These are phyloP conservation scores for Pestalotiopsis sp. DNA, from an alignment of 2,329 filamentous ascomycete species.

Conservation along the genomic window DNA sequence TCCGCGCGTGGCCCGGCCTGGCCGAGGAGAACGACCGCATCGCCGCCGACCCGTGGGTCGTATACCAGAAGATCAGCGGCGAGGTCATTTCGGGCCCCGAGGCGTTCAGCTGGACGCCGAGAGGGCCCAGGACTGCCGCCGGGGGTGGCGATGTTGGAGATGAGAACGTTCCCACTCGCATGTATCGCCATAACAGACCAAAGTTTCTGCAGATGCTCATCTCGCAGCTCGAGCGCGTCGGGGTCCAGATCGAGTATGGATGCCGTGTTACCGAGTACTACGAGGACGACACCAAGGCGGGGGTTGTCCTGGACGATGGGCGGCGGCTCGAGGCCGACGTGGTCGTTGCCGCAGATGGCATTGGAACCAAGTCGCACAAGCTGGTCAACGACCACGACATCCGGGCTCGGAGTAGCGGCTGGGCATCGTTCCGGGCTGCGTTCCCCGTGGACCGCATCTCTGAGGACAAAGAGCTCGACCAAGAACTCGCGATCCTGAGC, in stretches of 20 bases:
- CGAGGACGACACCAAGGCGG: conserved; percentile 10
- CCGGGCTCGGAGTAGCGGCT: conserved; percentile 11
- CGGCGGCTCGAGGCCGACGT: background rate
- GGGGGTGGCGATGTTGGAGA: background rate
- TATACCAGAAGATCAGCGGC: conserved; percentile 25
- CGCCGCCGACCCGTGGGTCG: conserved; percentile 18
- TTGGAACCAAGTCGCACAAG: conserved; percentile 22
- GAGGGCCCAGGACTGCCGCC: background rate
- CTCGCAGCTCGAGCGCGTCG: conserved; percentile 20
- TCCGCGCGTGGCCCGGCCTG: conserved; percentile 22
- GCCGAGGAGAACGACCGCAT: conserved; percentile 3
- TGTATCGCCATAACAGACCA: conserved; percentile 21
- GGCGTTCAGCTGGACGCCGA: conserved; percentile 11
- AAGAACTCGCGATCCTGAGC: background rate
- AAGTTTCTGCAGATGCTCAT: conserved; percentile 22
- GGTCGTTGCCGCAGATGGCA: conserved; percentile 4
- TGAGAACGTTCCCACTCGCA: conserved; percentile 1
- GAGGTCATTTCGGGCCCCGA: conserved; percentile 21
- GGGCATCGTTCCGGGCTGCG: background rate
- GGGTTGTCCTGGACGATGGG: conserved; percentile 3
- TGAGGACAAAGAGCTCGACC: background rate
- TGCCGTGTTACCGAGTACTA: conserved; percentile 19
- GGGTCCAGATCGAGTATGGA: conserved; percentile 23
- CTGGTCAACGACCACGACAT: conserved; percentile 24
- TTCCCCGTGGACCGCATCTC: background rate